Base-by-base conservation (phyloP, 2,329 filamentous ascomycete species). In the Penicillium decumbens region DNA sequence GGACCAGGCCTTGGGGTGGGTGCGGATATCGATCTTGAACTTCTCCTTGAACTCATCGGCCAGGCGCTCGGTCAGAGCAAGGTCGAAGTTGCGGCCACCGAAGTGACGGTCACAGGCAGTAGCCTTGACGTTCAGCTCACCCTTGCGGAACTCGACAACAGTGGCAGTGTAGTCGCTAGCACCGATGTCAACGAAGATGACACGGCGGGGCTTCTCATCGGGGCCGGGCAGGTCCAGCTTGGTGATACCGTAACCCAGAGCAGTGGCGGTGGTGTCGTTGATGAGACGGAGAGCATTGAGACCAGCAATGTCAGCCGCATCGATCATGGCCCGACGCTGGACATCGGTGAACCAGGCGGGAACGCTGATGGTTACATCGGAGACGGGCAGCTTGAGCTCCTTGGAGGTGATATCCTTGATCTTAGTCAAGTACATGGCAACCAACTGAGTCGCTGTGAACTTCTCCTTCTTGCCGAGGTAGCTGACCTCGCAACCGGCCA, bases 281-380 rank as follows among this genome's bases (percentile, higher is more conserved):
- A 98, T 95, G 56, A 98, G 80, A 54, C 93, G 85, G 58, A 98
- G 85, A 33, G 91, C 80, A 77, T 95, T 96, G 65, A 98, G 80
- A 53, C 91, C 92, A 50, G 92, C 89, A 64, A 98, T 89, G 69
- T 97, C 91, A 62, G 90, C 83, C 51, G 93, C 92, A 68, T 97
- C 92, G 64, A 97, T 80, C 56, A 98, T 80, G 62, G 83, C 84
- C 66, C 93, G 84, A 69, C 93, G 87, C 80, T 98, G 93, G 54
- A 86, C 77, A 71, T 98, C 93, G 54, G 91, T 95, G 79, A 95
- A 98, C 93, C 93, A 98, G 15, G 90, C 85, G 39, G 93, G 93
- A 43, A 95, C 89, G 69, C 89, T 95, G 77, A 98, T 82, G 63
- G 95, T 93, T 65, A 97, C 80, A 70, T 98, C 93, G 53, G 87